Evolutionary conservation across 2,329 filamentous ascomycete genomes (phyloP), one percentile per base, ranked within the genome.

Genomic region (Podosphaera leucotricha): DNA sequence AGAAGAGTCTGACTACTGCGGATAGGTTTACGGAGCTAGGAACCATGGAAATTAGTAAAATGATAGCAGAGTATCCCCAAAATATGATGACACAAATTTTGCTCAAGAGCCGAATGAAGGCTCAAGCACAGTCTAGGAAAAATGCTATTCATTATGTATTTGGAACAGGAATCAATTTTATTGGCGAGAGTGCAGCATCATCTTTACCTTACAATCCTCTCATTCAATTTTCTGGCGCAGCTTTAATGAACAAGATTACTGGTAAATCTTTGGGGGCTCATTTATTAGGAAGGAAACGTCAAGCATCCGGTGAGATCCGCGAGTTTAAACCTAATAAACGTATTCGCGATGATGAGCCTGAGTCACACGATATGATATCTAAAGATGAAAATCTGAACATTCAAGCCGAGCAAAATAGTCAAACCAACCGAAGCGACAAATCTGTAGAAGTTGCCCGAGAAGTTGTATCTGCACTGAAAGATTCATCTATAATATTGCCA

Each of bases 361-460:
- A 50, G 46, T 48, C 50, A 43, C 3, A 4, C 10, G 26, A 26
- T 13, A 41, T 41, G 15, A 26, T 22, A 41, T 41, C 26, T 41
- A 47, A 56, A 28, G 54, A 60, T 20, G 46, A 46, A 11, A 38
- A 43, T 16, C 13, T 37, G 11, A 33, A 11, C 15, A 33, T 33
- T 33, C 28, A 7, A 33, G 28, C 28, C 13, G 15, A 33, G 4
- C 28, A 51, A 62, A 6, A 60, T 59, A n/a, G 44, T 7, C 22
- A 26, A 42, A 36, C 38, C 40, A 15, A 41, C 24, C 6, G 35
- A 16, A 19, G 38, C 21, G 43, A 39, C n/a, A 47, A 48, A 1
- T 45, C 46, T 49, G 70, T 78, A 18, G 84, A 92, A 57, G 59
- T 82, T 20, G 80, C 77, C 18, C 73, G 82, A 60, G 72, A 81